Evolutionary conservation across 495 filamentous ascomycete genomes (phyloP).

Genomic region (Mycothermus thermophilus): DNA sequence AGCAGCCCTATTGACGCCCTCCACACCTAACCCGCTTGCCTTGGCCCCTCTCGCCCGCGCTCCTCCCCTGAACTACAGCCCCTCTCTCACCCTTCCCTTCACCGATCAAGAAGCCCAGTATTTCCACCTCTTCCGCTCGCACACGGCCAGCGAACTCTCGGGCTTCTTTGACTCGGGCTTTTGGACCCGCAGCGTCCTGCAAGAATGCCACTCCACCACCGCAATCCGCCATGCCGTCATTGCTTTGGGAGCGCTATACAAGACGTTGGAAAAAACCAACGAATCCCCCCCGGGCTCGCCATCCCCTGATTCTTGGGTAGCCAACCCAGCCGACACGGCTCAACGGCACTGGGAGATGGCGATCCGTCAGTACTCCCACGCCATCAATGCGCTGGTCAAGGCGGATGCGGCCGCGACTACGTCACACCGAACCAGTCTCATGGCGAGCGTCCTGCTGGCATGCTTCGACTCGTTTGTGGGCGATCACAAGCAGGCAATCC

Average conservation of each 20-base stretch:
- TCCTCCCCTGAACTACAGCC: slow-evolving; percentile 17
- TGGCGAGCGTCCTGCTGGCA: slow-evolving; percentile 35
- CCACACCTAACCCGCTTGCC: slow-evolving; percentile 3
- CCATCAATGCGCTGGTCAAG: slow-evolving; percentile 22
- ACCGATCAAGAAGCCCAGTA: slow-evolving; percentile 36
- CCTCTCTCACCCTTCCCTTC: slow-evolving; percentile 24
- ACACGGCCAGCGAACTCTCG: slow-evolving; percentile 43
- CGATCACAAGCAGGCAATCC: slow-evolving; percentile 34
- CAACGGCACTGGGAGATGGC: slow-evolving; percentile 32
- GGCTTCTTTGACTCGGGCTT: slow-evolving; percentile 51
- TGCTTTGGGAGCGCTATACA: slow-evolving; percentile 49
- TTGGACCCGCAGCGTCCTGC: slow-evolving; percentile 44
- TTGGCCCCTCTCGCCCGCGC: no score
- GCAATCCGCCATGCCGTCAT: slow-evolving; percentile 52
- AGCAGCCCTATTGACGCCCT: slow-evolving; percentile 22
- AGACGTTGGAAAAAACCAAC: slow-evolving; percentile 40
- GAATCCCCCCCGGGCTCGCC: slow-evolving; percentile 35
- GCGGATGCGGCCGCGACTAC: slow-evolving; percentile 20
- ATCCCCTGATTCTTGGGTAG: no score
- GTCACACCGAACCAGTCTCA: slow-evolving; percentile 30
- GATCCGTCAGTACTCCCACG: slow-evolving; percentile 31
- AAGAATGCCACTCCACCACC: slow-evolving; percentile 46
- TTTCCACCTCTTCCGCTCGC: slow-evolving; percentile 46
- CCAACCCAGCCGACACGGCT: slow-evolving; percentile 20
- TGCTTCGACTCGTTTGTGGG: slow-evolving; percentile 40